A percentile compares a stretch with the other conserved stretches of the same genome.
Evolutionary conservation across 2,329 filamentous ascomycete genomes (phyloP).

Genomic region (Trichoderma endophyticum): DNA sequence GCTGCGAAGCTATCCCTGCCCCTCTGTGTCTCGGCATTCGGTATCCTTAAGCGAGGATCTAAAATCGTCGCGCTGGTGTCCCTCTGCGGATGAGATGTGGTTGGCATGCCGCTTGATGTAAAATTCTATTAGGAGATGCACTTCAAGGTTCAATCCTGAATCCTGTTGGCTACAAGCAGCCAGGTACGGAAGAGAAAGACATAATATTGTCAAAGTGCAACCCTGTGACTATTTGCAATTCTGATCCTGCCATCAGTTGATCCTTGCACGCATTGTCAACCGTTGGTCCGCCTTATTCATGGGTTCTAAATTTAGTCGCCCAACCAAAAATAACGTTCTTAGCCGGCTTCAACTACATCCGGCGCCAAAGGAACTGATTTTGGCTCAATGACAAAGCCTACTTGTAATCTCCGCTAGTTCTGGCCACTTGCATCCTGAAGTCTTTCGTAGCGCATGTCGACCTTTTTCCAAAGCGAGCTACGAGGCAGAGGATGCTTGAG

Average conservation of each 20-base stretch:
- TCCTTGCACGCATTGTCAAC: neutral
- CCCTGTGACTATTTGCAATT: neutral
- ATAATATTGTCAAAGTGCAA: neutral
- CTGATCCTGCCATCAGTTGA: neutral
- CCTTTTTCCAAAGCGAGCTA: neutral
- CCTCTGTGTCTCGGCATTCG: too few relatives aligned
- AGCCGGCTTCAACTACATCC: neutral
- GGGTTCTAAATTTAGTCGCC: conserved; percentile 4
- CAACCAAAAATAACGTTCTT: conserved; percentile 3
- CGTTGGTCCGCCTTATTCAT: neutral
- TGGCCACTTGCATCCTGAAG: neutral
- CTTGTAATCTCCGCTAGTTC: neutral
- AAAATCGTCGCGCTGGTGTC: too few relatives aligned
- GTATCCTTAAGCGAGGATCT: neutral
- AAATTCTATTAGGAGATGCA: neutral
- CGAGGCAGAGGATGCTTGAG: neutral
- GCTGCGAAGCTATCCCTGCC: too few relatives aligned
- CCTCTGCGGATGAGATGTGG: too few relatives aligned
- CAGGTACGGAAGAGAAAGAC: neutral
- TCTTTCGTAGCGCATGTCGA: neutral
- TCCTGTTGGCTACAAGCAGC: neutral
- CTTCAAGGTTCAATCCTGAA: neutral
- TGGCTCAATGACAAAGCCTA: neutral
- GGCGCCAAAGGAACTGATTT: neutral
- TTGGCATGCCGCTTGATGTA: neutral